These are phyloP conservation scores for Cruciata laevipes DNA, from an alignment of 257 asterid genomes.

Conservation along the genomic window DNA sequence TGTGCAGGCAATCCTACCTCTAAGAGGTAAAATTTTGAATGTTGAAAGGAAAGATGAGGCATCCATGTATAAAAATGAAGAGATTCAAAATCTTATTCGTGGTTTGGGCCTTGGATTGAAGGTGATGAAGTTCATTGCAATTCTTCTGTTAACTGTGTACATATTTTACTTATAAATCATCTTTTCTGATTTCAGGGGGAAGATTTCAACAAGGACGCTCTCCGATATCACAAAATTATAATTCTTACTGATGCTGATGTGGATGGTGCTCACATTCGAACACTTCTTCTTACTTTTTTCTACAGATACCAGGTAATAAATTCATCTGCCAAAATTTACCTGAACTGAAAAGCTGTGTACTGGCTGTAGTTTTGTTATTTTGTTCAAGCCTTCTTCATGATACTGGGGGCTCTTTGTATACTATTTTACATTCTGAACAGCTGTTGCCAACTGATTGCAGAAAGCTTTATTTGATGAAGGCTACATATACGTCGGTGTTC, in stretches of 20 bases:
- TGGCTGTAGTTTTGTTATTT: background rate
- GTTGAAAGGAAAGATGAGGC: conserved; percentile 95
- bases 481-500: conserved; percentile 93
- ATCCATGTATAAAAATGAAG: conserved; percentile 96
- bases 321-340: background rate
- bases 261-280: conserved; percentile 97
- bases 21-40: conserved; percentile 95
- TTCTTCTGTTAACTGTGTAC: conserved; percentile 12
- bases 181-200: conserved; percentile 58
- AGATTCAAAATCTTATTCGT: conserved; percentile 95
- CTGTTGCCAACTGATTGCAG: conserved; percentile 45
- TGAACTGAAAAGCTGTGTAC: background rate
- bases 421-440: conserved; percentile 19
- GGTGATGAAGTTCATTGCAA: conserved; percentile 35
- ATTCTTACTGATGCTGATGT: conserved; percentile 97
- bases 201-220: conserved; percentile 78
- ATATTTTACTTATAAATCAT: conserved; percentile 18
- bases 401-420: background rate
- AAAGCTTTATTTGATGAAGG: conserved; percentile 92
- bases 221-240: conserved; percentile 96
- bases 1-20: conserved; percentile 90
- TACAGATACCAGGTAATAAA: conserved; percentile 76
- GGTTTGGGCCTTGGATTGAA: conserved; percentile 97
- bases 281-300: conserved; percentile 86
- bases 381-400: background rate